A percentile compares a stretch with the other conserved stretches of the same genome.
These are phyloP conservation scores for Cryptomeria japonica DNA, from an alignment of 75 land plant genomes.

Conservation along the genomic window DNA sequence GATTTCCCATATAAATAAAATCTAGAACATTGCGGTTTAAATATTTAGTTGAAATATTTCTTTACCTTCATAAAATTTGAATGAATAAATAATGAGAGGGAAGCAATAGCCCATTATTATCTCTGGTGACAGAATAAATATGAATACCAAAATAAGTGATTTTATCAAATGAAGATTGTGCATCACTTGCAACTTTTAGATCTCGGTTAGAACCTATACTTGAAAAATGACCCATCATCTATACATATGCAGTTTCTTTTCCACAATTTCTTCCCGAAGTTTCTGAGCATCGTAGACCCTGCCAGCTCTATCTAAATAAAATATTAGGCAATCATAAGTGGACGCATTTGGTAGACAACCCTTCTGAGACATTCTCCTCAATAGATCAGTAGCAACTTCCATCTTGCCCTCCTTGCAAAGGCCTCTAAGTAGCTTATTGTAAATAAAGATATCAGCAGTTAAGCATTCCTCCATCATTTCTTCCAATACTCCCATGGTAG, in stretches of 20 bases:
- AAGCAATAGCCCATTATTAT: background rate
- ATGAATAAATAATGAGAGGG: background rate
- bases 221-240: constrained; percentile 12
- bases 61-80: background rate
- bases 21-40: background rate
- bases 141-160: background rate
- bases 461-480: constrained; percentile 34
- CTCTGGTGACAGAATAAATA: background rate
- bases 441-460: constrained; percentile 35
- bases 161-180: background rate
- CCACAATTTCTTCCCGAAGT: constrained; percentile 26
- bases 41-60: background rate
- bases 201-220: background rate
- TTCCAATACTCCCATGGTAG: constrained; percentile 26
- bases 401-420: constrained; percentile 28
- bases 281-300: constrained; percentile 33
- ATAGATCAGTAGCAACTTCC: constrained; percentile 36
- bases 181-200: background rate
- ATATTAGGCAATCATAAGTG: constrained; percentile 42
- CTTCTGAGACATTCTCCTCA: constrained; percentile 33
- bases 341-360: constrained; percentile 55
- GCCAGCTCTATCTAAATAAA: constrained; percentile 35
- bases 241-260: constrained; percentile 18
- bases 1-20: background rate
- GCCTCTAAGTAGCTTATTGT: constrained; percentile 48